Percentiles rank a stretch among this genome's conserved stretches.
phyloP scores from a whole-genome alignment of 306 rosid species.

The Pterocarpus macrocarpus region DNA sequence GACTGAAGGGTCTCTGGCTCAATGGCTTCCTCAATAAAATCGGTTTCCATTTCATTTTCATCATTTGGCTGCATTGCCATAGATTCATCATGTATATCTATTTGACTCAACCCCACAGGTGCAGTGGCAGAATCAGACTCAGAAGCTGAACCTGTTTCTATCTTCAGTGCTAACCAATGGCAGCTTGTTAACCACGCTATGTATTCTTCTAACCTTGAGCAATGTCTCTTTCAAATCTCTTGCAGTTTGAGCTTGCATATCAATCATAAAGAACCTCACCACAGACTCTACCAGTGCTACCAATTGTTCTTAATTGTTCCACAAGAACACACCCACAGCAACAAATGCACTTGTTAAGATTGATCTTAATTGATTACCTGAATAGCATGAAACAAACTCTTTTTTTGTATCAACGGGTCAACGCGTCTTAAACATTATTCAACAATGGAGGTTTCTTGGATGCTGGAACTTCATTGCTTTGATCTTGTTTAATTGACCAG shows the following conservation, averaged over 20 bases:
- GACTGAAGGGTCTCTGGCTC: neutral
- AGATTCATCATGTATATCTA: neutral
- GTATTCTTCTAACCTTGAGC: neutral
- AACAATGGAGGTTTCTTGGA: too few relatives aligned
- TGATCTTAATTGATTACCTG: too few relatives aligned
- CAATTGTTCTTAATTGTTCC: neutral
- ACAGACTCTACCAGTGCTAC: neutral
- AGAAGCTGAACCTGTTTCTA: neutral
- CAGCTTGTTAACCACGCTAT: neutral
- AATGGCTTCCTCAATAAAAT: neutral
- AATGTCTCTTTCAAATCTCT: conserved; percentile 31
- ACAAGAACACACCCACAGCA: too few relatives aligned
- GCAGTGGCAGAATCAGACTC: neutral
- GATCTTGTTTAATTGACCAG: too few relatives aligned
- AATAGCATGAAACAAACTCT: too few relatives aligned
- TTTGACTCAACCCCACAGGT: neutral
- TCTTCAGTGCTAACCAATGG: neutral
- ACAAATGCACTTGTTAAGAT: too few relatives aligned
- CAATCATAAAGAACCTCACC: neutral
- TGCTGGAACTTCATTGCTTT: too few relatives aligned
- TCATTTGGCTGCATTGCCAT: neutral
- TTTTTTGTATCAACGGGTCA: too few relatives aligned
- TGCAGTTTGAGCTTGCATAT: conserved; percentile 2
- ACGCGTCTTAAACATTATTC: too few relatives aligned
- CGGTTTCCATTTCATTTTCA: neutral